Conservation (phyloP, 768 basidiomycete species). For the Pleurotus cornucopiae region DNA sequence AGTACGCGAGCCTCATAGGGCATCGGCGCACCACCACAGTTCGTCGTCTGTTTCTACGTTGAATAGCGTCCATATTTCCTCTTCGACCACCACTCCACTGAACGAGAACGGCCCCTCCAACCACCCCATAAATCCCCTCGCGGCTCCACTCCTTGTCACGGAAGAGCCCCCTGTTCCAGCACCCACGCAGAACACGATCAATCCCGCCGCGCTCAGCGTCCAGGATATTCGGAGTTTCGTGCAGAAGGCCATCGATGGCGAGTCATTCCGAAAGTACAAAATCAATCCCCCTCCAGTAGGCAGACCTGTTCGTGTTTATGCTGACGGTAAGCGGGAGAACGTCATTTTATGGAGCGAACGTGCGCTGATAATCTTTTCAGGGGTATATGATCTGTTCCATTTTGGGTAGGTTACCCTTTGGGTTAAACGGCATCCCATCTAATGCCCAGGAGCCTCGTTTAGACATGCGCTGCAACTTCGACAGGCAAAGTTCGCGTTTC, state of each 20-base stretch:
- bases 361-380: slow-evolving; percentile 29
- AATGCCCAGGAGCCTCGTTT: slow-evolving; percentile 11
- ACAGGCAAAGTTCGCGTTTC: slow-evolving; percentile 94
- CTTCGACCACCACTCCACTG: slow-evolving; percentile 12
- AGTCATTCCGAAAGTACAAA: slow-evolving; percentile 62
- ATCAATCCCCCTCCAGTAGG: slow-evolving; percentile 81
- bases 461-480: slow-evolving; percentile 95
- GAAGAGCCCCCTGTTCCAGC: slow-evolving; percentile 39
- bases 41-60: slow-evolving; percentile 49
- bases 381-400: slow-evolving; percentile 97
- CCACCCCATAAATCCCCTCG: slow-evolving; percentile 25
- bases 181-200: slow-evolving; percentile 38
- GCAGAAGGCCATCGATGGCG: slow-evolving; percentile 70
- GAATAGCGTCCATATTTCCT: slow-evolving; percentile 17
- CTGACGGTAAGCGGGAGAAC: slow-evolving; percentile 64
- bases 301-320: slow-evolving; percentile 85
- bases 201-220: slow-evolving; percentile 62
- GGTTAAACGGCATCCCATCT: background rate
- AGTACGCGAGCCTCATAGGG: slow-evolving; percentile 20
- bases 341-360: background rate
- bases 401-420: slow-evolving; percentile 61
- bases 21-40: slow-evolving; percentile 29
- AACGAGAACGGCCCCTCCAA: slow-evolving; percentile 19
- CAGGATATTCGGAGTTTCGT: slow-evolving; percentile 83
- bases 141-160: slow-evolving; percentile 23